These are phyloP conservation scores for Oxytropis ochrocephala DNA, from an alignment of 306 rosid genomes.

Conservation along the genomic window DNA sequence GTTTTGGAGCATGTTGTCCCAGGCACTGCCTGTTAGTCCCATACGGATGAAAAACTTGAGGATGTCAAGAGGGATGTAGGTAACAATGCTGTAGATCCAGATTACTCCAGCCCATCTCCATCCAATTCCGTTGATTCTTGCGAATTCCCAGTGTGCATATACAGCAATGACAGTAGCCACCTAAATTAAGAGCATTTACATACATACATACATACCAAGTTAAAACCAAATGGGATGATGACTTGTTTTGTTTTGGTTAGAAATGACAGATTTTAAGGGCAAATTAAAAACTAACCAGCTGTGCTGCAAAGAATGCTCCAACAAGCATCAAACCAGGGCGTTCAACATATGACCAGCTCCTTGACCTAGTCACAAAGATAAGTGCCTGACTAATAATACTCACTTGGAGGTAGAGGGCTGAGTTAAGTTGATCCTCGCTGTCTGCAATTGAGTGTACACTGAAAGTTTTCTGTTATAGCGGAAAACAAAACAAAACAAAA, in stretches of 20 bases:
- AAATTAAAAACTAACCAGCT: constrained; percentile 40
- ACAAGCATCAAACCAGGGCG: constrained; percentile 60
- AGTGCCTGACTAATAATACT: constrained; percentile 87
- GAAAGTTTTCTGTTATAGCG: constrained; percentile 29
- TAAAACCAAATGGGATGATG: background rate
- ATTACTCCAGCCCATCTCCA: constrained; percentile 90
- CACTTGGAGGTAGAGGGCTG: constrained; percentile 91
- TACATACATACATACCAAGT: background rate
- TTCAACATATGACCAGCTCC: constrained; percentile 71
- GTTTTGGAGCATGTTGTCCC: constrained; percentile 44
- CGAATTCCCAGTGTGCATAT: constrained; percentile 63
- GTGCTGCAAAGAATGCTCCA: constrained; percentile 63
- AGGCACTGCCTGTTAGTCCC: constrained; percentile 51
- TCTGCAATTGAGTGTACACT: constrained; percentile 39
- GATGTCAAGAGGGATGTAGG: constrained; percentile 75
- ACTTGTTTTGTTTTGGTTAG: background rate
- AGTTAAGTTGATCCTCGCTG: constrained; percentile 42
- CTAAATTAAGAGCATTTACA: constrained; percentile 19
- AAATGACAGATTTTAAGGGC: background rate
- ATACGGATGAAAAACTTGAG: constrained; percentile 63
- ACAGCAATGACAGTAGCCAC: constrained; percentile 72
- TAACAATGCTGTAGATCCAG: constrained; percentile 63
- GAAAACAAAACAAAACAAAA: background rate
- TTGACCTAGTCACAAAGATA: constrained; percentile 80
- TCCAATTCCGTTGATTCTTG: constrained; percentile 61